Percentiles rank a stretch among this genome's conserved stretches.
Evolutionary conservation across 2,329 filamentous ascomycete genomes (phyloP).

Genomic region (Ceratocystis albifundus): DNA sequence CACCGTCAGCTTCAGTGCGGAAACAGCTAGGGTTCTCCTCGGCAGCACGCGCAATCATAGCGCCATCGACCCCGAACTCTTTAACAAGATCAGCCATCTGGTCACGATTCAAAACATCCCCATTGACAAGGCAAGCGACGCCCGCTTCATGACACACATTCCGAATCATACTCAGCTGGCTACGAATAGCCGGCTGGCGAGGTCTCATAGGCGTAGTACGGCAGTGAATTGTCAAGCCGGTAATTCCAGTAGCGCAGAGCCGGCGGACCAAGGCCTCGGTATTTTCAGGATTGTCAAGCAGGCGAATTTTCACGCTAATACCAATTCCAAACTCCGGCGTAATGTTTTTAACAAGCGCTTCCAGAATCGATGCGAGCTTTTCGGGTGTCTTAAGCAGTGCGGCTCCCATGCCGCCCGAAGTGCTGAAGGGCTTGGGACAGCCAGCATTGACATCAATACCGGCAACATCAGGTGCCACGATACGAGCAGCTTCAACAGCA

Average conservation of each 20-base stretch:
- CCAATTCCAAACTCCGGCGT: conserved; percentile 70
- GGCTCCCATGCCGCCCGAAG: conserved; percentile 87
- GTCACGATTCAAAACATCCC: conserved; percentile 68
- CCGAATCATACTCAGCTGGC: conserved; percentile 74
- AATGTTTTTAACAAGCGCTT: conserved; percentile 68
- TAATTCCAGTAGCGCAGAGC: conserved; percentile 80
- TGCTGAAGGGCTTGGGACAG: conserved; percentile 96
- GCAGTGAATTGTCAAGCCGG: conserved; percentile 84
- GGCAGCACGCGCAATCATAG: conserved; percentile 91
- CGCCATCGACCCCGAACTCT: conserved; percentile 80
- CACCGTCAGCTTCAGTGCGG: conserved; percentile 55
- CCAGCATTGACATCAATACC: conserved; percentile 97
- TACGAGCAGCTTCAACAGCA: conserved; percentile 70
- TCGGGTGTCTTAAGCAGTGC: conserved; percentile 79
- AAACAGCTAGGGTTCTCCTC: conserved; percentile 90
- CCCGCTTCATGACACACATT: conserved; percentile 70
- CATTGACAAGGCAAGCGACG: conserved; percentile 91
- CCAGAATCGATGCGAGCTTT: conserved; percentile 68
- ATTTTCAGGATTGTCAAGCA: conserved; percentile 63
- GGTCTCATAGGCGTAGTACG: conserved; percentile 93
- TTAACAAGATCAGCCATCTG: conserved; percentile 58
- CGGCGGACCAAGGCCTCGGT: conserved; percentile 67
- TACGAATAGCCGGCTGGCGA: conserved; percentile 72
- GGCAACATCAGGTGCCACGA: conserved; percentile 77
- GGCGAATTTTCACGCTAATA: conserved; percentile 91